A percentile compares a stretch with the other conserved stretches of the same genome.
phyloP scores from a whole-genome alignment of 2,329 filamentous ascomycete genomes.

The Pseudohalonectria lignicola region DNA sequence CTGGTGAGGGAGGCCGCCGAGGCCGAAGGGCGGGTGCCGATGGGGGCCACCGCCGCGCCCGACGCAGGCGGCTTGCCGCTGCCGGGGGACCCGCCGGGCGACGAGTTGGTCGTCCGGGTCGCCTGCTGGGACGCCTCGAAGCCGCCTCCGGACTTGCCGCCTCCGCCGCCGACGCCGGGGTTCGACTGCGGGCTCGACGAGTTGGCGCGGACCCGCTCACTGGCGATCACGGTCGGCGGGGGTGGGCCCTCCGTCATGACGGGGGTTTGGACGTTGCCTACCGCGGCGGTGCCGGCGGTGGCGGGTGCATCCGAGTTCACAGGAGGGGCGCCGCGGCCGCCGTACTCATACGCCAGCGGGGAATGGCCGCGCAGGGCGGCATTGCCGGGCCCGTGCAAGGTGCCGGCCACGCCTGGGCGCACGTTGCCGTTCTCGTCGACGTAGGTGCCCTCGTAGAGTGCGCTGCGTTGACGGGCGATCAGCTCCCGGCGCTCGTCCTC shows the following conservation, averaged over 20 bases:
- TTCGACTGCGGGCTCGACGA: constrained; percentile 75
- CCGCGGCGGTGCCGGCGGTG: constrained; percentile 24
- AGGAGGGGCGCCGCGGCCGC: constrained; percentile 30
- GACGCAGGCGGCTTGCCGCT: constrained; percentile 41
- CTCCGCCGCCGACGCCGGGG: constrained; percentile 38
- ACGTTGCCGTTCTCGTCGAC: constrained; percentile 56
- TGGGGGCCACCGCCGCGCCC: constrained; percentile 67
- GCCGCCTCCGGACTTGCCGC: constrained; percentile 28
- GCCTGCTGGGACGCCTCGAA: constrained; percentile 45
- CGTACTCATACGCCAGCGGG: constrained; percentile 63
- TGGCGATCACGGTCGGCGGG: no score
- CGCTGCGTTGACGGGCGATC: constrained; percentile 90
- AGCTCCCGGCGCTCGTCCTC: constrained; percentile 94
- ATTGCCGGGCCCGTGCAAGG: constrained; percentile 18
- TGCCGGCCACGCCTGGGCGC: constrained; percentile 55
- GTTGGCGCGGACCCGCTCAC: constrained; percentile 60
- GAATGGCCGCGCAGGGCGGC: constrained; percentile 64
- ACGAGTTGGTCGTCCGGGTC: constrained; percentile 75
- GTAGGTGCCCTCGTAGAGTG: constrained; percentile 68
- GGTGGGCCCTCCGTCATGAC: no score
- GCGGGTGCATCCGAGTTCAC: constrained; percentile 15
- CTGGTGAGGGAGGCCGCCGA: constrained; percentile 30
- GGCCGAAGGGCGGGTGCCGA: constrained; percentile 74
- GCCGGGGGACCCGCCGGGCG: constrained; percentile 69
- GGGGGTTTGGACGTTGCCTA: constrained; percentile 20